Evolutionary conservation across 208 protist species (phyloP).

Genomic region (Tritrichomonas foetus): DNA sequence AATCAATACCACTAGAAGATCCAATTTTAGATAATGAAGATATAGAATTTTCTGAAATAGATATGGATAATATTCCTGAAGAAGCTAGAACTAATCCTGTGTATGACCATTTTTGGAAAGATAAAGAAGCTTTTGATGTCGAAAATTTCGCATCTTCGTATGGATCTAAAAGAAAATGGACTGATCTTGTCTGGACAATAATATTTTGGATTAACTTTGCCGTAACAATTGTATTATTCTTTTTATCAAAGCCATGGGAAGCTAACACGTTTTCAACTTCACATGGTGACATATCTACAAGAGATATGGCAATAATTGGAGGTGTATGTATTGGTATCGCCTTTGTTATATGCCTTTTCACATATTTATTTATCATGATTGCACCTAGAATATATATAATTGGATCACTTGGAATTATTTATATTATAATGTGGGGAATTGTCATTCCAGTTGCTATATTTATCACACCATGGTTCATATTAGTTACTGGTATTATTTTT

Average conservation of each 20-base stretch:
- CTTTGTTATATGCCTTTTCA: background rate
- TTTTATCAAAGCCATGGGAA: background rate
- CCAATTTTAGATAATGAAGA: no score
- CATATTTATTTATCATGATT: background rate
- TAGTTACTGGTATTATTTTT: background rate
- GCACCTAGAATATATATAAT: background rate
- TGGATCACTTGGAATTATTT: background rate
- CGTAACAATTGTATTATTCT: background rate
- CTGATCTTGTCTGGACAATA: background rate
- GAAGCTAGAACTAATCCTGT: background rate
- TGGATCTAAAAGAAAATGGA: background rate
- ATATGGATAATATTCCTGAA: no score
- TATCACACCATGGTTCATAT: background rate
- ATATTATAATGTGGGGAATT: background rate
- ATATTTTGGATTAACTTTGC: conserved; percentile 1
- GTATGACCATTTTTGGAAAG: background rate
- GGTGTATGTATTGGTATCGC: background rate
- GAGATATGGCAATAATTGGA: background rate
- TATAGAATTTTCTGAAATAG: no score
- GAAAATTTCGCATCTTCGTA: background rate
- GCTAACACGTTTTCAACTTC: background rate
- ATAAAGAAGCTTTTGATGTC: background rate
- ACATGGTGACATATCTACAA: background rate
- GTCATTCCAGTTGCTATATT: background rate
- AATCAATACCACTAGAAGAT: no score